Percentiles rank a stretch among this genome's conserved stretches.
Conservation (phyloP, 1,284 basidiomycete species). For the Austropuccinia psidii region DNA sequence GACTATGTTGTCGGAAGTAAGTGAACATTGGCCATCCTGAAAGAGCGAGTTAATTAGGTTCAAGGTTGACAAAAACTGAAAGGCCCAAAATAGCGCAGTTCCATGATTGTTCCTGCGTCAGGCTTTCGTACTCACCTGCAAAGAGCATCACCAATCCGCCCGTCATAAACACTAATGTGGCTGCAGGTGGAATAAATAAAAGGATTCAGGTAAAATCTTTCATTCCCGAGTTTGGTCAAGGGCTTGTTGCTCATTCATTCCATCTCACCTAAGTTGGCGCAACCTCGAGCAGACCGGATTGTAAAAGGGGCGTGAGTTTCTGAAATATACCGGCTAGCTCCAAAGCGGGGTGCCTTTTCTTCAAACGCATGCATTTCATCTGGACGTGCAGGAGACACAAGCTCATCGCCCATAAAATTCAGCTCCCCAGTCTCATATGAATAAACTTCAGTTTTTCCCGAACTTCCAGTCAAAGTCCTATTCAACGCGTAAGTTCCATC, state of each 20-base stretch:
- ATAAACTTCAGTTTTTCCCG: constrained; percentile 2
- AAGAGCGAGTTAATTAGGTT: neutral
- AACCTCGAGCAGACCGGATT: constrained; percentile 13
- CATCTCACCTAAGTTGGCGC: constrained; percentile 26
- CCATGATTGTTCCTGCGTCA: no score
- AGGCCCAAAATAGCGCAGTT: no score
- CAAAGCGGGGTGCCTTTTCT: constrained; percentile 5
- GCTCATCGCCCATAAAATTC: constrained; percentile 13
- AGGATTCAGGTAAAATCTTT: neutral
- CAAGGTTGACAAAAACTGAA: neutral
- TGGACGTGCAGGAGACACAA: constrained; percentile 21
- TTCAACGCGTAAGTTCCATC: neutral
- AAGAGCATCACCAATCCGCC: constrained; percentile 27
- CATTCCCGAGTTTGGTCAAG: neutral
- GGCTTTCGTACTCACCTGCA: neutral
- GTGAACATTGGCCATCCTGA: constrained; percentile 27
- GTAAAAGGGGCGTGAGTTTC: constrained; percentile 1
- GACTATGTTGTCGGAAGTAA: constrained; percentile 13
- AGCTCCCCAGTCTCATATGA: constrained; percentile 18
- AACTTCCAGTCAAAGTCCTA: neutral
- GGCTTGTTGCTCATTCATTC: neutral
- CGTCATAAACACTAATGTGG: neutral
- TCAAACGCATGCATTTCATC: constrained; percentile 32
- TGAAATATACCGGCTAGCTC: constrained; percentile 28
- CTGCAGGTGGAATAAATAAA: neutral